Conservation (phyloP, 768 basidiomycete species). For the Russula vinacea region DNA sequence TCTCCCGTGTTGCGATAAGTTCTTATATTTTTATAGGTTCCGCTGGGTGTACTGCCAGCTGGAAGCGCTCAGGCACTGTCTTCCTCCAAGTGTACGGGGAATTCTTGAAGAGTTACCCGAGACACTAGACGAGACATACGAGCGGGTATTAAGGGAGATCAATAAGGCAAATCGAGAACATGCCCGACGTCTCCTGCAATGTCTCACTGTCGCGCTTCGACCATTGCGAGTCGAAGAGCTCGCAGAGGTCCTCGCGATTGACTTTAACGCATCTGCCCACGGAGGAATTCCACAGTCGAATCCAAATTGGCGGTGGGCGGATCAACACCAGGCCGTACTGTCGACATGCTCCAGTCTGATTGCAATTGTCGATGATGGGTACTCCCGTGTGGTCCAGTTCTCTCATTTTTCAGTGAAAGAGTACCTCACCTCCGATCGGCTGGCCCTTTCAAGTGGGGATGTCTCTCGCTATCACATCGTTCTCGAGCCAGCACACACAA, state of each 20-base stretch:
- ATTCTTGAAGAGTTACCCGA: constrained; percentile 9
- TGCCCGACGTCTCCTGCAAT: constrained; percentile 16
- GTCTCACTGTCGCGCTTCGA: constrained; percentile 5
- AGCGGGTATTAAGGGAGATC: constrained; percentile 9
- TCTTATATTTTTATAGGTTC: not conserved
- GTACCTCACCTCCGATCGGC: constrained; percentile 5
- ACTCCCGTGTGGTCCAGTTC: constrained; percentile 12
- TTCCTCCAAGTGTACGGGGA: not conserved
- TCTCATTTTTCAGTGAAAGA: constrained; percentile 18
- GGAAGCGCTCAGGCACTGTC: not conserved
- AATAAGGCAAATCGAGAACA: not conserved
- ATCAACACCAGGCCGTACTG: not conserved
- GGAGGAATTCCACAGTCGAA: constrained; percentile 5
- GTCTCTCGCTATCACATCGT: not conserved
- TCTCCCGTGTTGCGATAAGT: not conserved
- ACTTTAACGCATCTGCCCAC: not conserved
- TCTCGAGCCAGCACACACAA: constrained; percentile 4
- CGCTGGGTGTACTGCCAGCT: not conserved
- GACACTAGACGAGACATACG: constrained; percentile 5
- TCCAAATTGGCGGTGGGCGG: constrained; percentile 1
- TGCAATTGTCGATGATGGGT: not conserved
- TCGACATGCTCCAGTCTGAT: constrained; percentile 16
- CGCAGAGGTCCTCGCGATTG: constrained; percentile 18
- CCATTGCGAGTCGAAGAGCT: constrained; percentile 4
- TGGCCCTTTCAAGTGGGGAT: not conserved